Evolutionary conservation across 108 stramenopile species (phyloP).

Genomic region (Nitzschia palea): DNA sequence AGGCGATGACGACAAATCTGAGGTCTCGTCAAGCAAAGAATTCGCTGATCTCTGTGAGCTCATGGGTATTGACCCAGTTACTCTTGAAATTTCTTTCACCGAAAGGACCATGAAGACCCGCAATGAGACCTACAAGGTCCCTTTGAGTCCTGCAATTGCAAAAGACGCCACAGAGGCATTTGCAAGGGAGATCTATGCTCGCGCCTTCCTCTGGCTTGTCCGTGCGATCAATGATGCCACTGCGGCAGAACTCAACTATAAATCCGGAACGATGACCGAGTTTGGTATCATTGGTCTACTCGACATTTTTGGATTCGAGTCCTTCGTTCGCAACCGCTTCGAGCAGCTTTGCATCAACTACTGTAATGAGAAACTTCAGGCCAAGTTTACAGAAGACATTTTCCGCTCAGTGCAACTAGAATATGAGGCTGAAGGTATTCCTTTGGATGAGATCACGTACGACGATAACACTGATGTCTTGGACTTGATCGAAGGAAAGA

Average conservation of each 20-base stretch:
- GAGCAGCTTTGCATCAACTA: slow-evolving; percentile 95
- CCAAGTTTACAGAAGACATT: slow-evolving; percentile 90
- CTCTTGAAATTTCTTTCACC: slow-evolving; percentile 70
- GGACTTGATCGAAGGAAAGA: slow-evolving; percentile 90
- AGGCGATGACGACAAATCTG: slow-evolving; percentile 66
- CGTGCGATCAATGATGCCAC: slow-evolving; percentile 79
- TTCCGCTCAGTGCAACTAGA: slow-evolving; percentile 88
- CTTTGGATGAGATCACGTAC: slow-evolving; percentile 84
- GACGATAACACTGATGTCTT: slow-evolving; percentile 94
- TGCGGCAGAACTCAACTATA: slow-evolving; percentile 51
- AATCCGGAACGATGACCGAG: slow-evolving; percentile 34
- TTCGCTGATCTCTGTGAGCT: slow-evolving; percentile 70
- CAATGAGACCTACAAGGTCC: slow-evolving; percentile 80
- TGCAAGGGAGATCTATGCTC: slow-evolving; percentile 88
- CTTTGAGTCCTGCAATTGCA: slow-evolving; percentile 66
- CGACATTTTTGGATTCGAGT: slow-evolving; percentile 99
- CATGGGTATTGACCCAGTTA: slow-evolving; percentile 63
- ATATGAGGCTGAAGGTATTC: slow-evolving; percentile 94
- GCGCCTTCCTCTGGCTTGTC: slow-evolving; percentile 84
- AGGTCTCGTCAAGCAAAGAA: slow-evolving; percentile 47
- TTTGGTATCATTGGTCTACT: slow-evolving; percentile 91
- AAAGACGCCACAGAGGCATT: slow-evolving; percentile 88
- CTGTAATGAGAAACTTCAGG: slow-evolving; percentile 91
- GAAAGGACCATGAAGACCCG: slow-evolving; percentile 79
- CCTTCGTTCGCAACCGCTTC: slow-evolving; percentile 86